phyloP scores from a whole-genome alignment of 2,329 filamentous ascomycete species.

The Fusarium siculi region DNA sequence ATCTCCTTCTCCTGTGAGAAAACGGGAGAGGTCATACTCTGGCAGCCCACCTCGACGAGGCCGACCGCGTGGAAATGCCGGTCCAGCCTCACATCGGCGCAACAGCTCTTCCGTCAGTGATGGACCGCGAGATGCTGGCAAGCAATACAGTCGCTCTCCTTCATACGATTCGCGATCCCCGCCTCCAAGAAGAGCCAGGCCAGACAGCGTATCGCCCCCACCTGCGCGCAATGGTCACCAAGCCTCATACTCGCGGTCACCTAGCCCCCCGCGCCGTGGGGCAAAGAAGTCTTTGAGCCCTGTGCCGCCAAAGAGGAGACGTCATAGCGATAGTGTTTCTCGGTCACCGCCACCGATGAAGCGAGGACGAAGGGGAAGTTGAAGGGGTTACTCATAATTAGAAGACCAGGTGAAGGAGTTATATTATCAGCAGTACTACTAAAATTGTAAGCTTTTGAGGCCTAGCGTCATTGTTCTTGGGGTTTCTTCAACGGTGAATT shows the following conservation, averaged over 20 bases:
- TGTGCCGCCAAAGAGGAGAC: conserved; percentile 45
- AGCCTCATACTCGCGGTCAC: conserved; percentile 42
- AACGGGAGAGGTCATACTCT: conserved; percentile 33
- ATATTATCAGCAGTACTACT: conserved; percentile 37
- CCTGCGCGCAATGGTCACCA: conserved; percentile 36
- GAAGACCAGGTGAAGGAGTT: conserved; percentile 25
- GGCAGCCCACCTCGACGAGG: conserved; percentile 41
- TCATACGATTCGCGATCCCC: conserved; percentile 48
- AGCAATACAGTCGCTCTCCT: conserved; percentile 45
- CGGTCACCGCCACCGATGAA: conserved; percentile 48
- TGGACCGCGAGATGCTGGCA: conserved; percentile 40
- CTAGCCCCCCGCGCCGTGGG: conserved; percentile 34
- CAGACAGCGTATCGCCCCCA: conserved; percentile 32
- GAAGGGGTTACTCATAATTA: conserved; percentile 14
- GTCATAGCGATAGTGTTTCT: conserved; percentile 47
- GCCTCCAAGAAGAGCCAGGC: conserved; percentile 37
- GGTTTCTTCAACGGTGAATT: not conserved
- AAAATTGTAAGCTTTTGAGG: conserved; percentile 39
- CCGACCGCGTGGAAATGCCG: conserved; percentile 32
- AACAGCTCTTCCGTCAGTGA: conserved; percentile 51
- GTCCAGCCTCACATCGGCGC: conserved; percentile 36
- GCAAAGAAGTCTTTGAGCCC: conserved; percentile 41
- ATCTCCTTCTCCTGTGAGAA: conserved; percentile 37
- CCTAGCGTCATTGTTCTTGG: conserved; percentile 4
- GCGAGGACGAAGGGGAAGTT: conserved; percentile 46